phyloP scores from a whole-genome alignment of 2,329 filamentous ascomycete species.

The Pyricularia sp. region DNA sequence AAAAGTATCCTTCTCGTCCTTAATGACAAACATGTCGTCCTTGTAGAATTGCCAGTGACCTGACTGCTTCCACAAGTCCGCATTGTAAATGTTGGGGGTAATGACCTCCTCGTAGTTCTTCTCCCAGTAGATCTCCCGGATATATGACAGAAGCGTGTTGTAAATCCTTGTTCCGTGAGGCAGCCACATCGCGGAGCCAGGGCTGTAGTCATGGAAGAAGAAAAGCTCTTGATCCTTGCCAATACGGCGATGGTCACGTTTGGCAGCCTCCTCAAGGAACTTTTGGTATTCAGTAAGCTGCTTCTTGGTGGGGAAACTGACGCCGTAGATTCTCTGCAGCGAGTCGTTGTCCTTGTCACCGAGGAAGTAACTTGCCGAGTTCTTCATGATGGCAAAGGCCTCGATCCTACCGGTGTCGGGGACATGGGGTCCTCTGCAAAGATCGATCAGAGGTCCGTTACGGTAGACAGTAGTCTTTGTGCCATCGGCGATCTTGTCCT shows the following conservation, averaged over 20 bases:
- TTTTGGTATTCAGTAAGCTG: constrained; percentile 86
- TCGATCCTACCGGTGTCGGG: constrained; percentile 90
- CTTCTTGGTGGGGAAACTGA: constrained; percentile 95
- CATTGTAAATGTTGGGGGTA: constrained; percentile 94
- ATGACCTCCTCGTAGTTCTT: constrained; percentile 93
- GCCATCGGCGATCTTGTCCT: constrained; percentile 80
- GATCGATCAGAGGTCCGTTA: constrained; percentile 86
- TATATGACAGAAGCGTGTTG: constrained; percentile 49
- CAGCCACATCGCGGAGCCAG: constrained; percentile 85
- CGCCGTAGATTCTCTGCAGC: constrained; percentile 90
- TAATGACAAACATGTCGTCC: constrained; percentile 79
- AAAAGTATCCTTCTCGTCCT: constrained; percentile 61
- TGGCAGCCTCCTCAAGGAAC: constrained; percentile 95
- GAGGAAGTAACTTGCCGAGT: constrained; percentile 66
- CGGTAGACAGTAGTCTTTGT: constrained; percentile 91
- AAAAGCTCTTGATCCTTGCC: constrained; percentile 95
- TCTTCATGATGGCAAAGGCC: constrained; percentile 86
- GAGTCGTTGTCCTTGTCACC: constrained; percentile 92
- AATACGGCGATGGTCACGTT: constrained; percentile 89
- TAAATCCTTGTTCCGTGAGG: constrained; percentile 56
- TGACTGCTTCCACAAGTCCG: constrained; percentile 85
- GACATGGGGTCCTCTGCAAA: constrained; percentile 92
- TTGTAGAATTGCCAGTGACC: constrained; percentile 92
- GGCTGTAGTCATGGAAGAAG: constrained; percentile 92
- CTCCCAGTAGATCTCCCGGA: constrained; percentile 83